Evolutionary conservation across 1,284 basidiomycete genomes (phyloP).

Genomic region (Paramarasmius palmivorus): DNA sequence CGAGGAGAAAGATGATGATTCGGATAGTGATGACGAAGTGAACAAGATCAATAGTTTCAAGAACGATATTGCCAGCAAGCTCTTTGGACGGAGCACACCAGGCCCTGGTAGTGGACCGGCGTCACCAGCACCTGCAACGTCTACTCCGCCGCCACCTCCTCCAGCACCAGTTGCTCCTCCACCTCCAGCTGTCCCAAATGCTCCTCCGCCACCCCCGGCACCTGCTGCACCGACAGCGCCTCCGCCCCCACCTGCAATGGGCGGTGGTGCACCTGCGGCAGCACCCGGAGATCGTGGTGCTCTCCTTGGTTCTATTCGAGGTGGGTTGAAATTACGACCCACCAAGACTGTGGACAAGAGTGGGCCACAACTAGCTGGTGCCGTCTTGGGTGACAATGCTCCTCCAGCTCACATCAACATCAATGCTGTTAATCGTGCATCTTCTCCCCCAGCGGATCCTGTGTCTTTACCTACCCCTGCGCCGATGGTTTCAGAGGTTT

Average conservation of each 20-base stretch:
- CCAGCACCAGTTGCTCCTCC: constrained; percentile 36
- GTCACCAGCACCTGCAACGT: constrained; percentile 27
- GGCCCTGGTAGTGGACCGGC: constrained; percentile 17
- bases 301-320: constrained; percentile 81
- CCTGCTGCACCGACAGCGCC: constrained; percentile 37
- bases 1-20: constrained; percentile 71
- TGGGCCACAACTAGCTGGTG: constrained; percentile 67
- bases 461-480: constrained; percentile 19
- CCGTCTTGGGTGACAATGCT: constrained; percentile 74
- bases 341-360: constrained; percentile 86
- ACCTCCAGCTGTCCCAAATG: constrained; percentile 30
- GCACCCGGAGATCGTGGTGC: constrained; percentile 61
- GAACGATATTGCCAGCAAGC: constrained; percentile 71
- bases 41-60: constrained; percentile 63
- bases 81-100: constrained; percentile 62
- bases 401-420: constrained; percentile 74
- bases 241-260: constrained; percentile 31
- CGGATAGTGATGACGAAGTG: constrained; percentile 82
- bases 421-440: constrained; percentile 39
- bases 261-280: constrained; percentile 38
- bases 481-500: constrained; percentile 27
- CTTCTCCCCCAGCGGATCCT: constrained; percentile 35
- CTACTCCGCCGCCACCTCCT: constrained; percentile 36
- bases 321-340: constrained; percentile 76
- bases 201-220: constrained; percentile 34